A percentile compares a stretch with the other conserved stretches of the same genome.
Conservation (phyloP, 257 asterid species). For the Linderniella brevidens region DNA sequence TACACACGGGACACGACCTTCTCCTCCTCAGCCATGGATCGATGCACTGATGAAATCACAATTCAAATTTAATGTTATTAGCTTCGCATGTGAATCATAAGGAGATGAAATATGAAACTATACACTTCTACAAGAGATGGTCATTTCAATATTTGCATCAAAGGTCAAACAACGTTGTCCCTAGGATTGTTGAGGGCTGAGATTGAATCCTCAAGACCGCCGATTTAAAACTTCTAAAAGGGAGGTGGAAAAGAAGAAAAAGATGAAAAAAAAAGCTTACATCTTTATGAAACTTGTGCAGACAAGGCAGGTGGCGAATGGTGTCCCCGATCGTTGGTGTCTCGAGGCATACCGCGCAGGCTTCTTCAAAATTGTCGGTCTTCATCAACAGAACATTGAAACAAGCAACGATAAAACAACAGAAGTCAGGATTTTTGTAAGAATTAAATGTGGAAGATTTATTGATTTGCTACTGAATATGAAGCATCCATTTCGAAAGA, state of each 20-base stretch:
- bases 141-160: too few species aligned
- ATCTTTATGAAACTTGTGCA: constrained; percentile 94
- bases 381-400: constrained; percentile 17
- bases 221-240: not conserved
- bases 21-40: constrained; percentile 90
- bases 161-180: too few species aligned
- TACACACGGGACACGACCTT: constrained; percentile 82
- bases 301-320: constrained; percentile 87
- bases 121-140: too few species aligned
- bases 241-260: not conserved
- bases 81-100: too few species aligned
- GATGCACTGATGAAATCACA: constrained; percentile 59
- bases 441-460: too few species aligned
- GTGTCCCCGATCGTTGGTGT: constrained; percentile 57
- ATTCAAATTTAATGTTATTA: not conserved
- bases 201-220: too few species aligned
- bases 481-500: too few species aligned
- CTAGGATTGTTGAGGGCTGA: too few species aligned
- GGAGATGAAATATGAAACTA: too few species aligned
- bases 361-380: constrained; percentile 54
- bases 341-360: constrained; percentile 83
- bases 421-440: too few species aligned
- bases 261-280: constrained; percentile 20
- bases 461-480: too few species aligned
- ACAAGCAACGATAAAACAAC: constrained; percentile 3